phyloP scores from a whole-genome alignment of 2,329 filamentous ascomycete genomes.

The Chrysosphaeria jannelii region DNA sequence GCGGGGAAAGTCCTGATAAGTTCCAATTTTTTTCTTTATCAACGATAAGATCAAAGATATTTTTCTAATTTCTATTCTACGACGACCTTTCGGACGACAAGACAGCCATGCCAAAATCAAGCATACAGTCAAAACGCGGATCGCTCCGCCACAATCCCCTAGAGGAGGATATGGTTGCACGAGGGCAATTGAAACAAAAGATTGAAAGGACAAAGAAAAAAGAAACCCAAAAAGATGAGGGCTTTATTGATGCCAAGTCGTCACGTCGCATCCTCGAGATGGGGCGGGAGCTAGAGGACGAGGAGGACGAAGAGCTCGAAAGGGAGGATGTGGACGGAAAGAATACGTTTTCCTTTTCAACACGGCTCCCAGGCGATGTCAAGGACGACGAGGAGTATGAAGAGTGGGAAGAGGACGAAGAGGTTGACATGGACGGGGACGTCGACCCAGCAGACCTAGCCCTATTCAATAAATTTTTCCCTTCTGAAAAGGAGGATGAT shows the following conservation, averaged over 20 bases:
- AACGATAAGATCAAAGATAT: no score
- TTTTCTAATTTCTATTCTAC: no score
- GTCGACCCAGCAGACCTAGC: slow-evolving; percentile 72
- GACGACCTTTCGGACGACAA: no score
- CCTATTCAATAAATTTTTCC: slow-evolving; percentile 74
- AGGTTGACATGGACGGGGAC: slow-evolving; percentile 41
- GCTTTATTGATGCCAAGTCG: slow-evolving; percentile 66
- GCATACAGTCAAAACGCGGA: slow-evolving; percentile 23
- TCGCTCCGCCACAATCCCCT: slow-evolving; percentile 65
- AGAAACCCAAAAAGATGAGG: no score
- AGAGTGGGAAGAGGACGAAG: slow-evolving; percentile 51
- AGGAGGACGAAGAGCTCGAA: slow-evolving; percentile 18
- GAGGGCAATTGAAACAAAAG: slow-evolving; percentile 42
- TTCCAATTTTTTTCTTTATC: no score
- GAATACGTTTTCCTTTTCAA: slow-evolving; percentile 56
- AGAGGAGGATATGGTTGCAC: slow-evolving; percentile 54
- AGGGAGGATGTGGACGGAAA: slow-evolving; percentile 7
- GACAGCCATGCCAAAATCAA: slow-evolving; percentile 76
- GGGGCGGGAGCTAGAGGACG: slow-evolving; percentile 63
- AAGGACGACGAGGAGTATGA: slow-evolving; percentile 18
- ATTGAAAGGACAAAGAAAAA: slow-evolving; percentile 18
- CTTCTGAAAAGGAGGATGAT: slow-evolving; percentile 35
- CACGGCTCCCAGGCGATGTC: slow-evolving; percentile 35
- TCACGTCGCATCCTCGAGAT: slow-evolving; percentile 73
- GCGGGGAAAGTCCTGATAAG: no score